Evolutionary conservation across 2,329 filamentous ascomycete species (phyloP), one percentile per base, ranked within the genome.

Genomic region (Tolypocladium paradoxum): DNA sequence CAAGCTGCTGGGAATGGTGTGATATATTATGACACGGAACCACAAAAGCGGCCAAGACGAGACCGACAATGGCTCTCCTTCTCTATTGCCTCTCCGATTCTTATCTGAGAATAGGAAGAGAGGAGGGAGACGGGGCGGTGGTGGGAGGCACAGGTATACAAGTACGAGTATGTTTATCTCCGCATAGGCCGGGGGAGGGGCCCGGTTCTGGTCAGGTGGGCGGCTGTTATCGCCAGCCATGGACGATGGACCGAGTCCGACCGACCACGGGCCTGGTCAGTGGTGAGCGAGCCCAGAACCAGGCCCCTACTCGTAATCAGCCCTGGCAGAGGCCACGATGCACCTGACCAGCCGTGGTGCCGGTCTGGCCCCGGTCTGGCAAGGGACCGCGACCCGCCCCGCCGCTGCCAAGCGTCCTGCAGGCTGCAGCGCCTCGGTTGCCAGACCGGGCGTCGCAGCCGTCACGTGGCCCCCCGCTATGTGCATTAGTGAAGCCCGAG

Each of bases 391-490:
- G 40, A 45, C 9, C n/a, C 40, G 22, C 38, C 22, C 37, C 47
- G n/a, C 34, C 16, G 18, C 6, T 35, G 36, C 50, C 48, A 46
- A 36, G 36, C 49, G n/a, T 22, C 27, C 50, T 53, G 53, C 55
- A 55, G 46, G 51, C 50, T 53, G 53, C 55, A 55, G 46, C 49
- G 24, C 29, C 27, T 34, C 22, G 16, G 16, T 54, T 53, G 49
- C 50, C 52, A 51, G 24, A 52, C 48, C 38, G 53, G 56, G 53
- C 36, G 48, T 43, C 50, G 33, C 46, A 36, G 48, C 24, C 49
- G 55, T 62, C 61, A 60, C 61, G 61, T 61, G 60, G 60, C 50
- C 36, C 51, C 53, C 56, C 56, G 50, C 54, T 35, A 38, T n/a
- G 40, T 43, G 33, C 45, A 54, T 48, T 50, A 54, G 31, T 35